These are phyloP conservation scores for Kurtzmaniella quercitrusa DNA, from an alignment of 1,139 yeast species.

Conservation along the genomic window DNA sequence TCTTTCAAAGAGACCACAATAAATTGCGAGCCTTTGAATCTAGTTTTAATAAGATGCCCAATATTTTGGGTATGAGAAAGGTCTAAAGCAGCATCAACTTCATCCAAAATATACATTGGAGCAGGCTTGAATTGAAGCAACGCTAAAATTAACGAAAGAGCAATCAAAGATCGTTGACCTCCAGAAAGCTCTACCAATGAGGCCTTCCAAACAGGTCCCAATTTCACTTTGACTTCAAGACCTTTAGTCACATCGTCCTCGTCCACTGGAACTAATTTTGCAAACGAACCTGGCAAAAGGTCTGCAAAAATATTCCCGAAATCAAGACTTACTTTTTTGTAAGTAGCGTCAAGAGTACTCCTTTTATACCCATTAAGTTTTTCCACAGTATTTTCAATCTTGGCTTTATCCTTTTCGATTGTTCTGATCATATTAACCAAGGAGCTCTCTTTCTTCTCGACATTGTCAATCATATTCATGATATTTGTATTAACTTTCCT, in stretches of 20 bases:
- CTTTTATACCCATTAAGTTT: constrained; percentile 84
- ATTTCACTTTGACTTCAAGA: constrained; percentile 81
- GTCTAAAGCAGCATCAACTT: constrained; percentile 97
- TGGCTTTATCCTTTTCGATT: constrained; percentile 84
- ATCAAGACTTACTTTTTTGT: constrained; percentile 80
- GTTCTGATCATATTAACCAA: constrained; percentile 79
- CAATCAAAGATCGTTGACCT: constrained; percentile 93
- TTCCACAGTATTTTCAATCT: constrained; percentile 85
- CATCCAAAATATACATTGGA: constrained; percentile 95
- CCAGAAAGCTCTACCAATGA: constrained; percentile 94
- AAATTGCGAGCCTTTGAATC: constrained; percentile 93
- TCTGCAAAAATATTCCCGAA: constrained; percentile 93
- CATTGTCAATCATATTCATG: constrained; percentile 91
- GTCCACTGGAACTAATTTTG: constrained; percentile 81
- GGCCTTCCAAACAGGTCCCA: constrained; percentile 95
- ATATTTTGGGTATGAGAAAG: constrained; percentile 95
- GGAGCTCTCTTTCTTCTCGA: constrained; percentile 80
- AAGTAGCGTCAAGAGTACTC: constrained; percentile 77
- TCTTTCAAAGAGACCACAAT: constrained; percentile 95
- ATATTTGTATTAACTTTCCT: constrained; percentile 84
- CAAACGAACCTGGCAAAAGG: constrained; percentile 83
- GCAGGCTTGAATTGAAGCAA: constrained; percentile 93
- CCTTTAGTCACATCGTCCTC: constrained; percentile 85
- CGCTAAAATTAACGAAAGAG: constrained; percentile 86
- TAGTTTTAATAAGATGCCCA: constrained; percentile 90